Conservation (phyloP, 1,284 basidiomycete species). For the Vanrija humicola region DNA sequence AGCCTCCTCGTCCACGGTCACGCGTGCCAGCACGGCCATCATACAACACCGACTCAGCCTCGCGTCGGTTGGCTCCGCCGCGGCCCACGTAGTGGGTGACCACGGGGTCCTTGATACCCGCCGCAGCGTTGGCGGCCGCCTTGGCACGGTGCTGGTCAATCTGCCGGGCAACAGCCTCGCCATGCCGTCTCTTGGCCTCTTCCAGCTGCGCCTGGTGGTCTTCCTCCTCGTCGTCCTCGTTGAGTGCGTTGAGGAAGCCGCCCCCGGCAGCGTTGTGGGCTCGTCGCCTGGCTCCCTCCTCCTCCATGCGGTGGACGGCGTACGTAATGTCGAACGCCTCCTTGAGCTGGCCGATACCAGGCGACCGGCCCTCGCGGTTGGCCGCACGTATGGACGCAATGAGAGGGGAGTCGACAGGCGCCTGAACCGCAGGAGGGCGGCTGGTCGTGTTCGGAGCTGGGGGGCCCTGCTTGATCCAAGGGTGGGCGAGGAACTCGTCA, state of each 20-base stretch:
- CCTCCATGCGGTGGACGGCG: slow-evolving; percentile 98
- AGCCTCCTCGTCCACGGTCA: slow-evolving; percentile 54
- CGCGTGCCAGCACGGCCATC: slow-evolving; percentile 73
- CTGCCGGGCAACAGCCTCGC: slow-evolving; percentile 49
- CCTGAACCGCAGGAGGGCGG: slow-evolving; percentile 28
- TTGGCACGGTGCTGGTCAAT: slow-evolving; percentile 47
- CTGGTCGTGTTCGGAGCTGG: slow-evolving; percentile 44
- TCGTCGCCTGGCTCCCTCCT: slow-evolving; percentile 82
- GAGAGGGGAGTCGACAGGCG: slow-evolving; percentile 85
- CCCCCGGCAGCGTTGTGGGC: slow-evolving; percentile 76
- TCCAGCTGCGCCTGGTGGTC: slow-evolving; percentile 55
- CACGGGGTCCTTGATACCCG: slow-evolving; percentile 48
- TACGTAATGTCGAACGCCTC: slow-evolving; percentile 99
- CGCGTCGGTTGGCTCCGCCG: slow-evolving; percentile 50
- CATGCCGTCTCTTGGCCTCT: slow-evolving; percentile 55
- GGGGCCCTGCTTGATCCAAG: slow-evolving; percentile 62
- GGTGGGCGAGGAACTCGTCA: slow-evolving; percentile 94
- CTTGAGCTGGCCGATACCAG: slow-evolving; percentile 85
- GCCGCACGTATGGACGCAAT: slow-evolving; percentile 73
- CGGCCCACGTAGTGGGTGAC: slow-evolving; percentile 50
- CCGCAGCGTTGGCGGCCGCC: slow-evolving; percentile 47
- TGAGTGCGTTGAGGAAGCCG: slow-evolving; percentile 78
- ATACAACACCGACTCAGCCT: slow-evolving; percentile 53
- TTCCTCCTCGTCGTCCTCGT: slow-evolving; percentile 82
- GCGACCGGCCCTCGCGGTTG: slow-evolving; percentile 73